A percentile compares a stretch with the other conserved stretches of the same genome.
Conservation (phyloP, 2,329 filamentous ascomycete genomes). For the Rhytidhysteron rufulum region DNA sequence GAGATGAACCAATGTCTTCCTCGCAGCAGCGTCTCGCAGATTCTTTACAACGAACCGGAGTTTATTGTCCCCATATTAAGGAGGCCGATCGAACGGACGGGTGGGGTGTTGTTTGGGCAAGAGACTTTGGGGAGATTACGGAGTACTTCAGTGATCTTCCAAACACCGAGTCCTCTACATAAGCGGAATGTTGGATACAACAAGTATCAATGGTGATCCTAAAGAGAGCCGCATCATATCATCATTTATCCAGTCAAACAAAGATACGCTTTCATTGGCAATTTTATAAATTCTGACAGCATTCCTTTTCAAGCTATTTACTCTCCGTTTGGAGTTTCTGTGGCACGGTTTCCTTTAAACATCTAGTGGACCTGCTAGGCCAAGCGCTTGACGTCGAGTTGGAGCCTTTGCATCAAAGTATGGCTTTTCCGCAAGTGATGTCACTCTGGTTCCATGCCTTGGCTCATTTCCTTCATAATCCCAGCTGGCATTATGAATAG, state of each 20-base stretch:
- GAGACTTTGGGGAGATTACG: constrained; percentile 21
- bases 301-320: too few species aligned
- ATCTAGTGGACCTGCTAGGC: constrained; percentile 58
- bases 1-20: constrained; percentile 34
- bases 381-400: constrained; percentile 63
- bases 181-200: too few species aligned
- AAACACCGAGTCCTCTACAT: too few species aligned
- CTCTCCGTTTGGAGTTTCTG: too few species aligned
- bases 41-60: constrained; percentile 26
- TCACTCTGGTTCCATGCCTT: constrained; percentile 69
- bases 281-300: too few species aligned
- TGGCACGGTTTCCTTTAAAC: too few species aligned
- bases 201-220: too few species aligned
- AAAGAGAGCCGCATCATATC: too few species aligned
- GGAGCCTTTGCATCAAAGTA: constrained; percentile 63
- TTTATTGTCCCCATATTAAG: constrained; percentile 19
- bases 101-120: constrained; percentile 22
- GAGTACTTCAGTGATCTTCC: too few species aligned
- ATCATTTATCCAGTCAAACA: too few species aligned
- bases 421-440: constrained; percentile 66
- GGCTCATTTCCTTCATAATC: constrained; percentile 66
- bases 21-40: constrained; percentile 32
- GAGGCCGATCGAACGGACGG: constrained; percentile 11
- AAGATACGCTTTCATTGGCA: too few species aligned
- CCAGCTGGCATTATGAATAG: constrained; percentile 72